These are phyloP conservation scores for Aristolochia contorta DNA, from an alignment of 164 flowering plant species.

Conservation along the genomic window DNA sequence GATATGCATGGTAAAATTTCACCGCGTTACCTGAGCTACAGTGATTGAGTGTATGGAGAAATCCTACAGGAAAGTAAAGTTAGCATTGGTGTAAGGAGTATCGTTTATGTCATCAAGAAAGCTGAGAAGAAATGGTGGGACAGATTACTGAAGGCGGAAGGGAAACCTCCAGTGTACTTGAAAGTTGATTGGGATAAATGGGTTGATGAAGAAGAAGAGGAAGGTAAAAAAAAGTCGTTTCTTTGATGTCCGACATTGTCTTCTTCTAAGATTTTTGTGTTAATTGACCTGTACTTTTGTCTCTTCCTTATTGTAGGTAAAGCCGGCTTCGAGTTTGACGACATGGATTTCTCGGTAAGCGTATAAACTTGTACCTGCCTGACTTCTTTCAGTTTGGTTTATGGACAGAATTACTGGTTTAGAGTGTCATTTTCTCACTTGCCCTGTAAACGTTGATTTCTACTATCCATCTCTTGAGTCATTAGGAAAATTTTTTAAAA, in stretches of 20 bases:
- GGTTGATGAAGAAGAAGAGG: constrained; percentile 74
- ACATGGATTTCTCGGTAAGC: constrained; percentile 57
- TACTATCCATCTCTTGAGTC: too few species aligned
- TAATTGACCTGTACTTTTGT: neutral
- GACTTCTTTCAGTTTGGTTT: neutral
- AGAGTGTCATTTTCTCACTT: too few species aligned
- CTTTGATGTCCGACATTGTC: neutral
- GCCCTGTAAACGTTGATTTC: too few species aligned
- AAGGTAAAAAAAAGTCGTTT: constrained; percentile 13
- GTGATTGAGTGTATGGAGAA: neutral
- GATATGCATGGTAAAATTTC: neutral
- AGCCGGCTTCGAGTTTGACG: constrained; percentile 36
- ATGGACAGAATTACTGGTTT: too few species aligned
- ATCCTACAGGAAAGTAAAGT: constrained; percentile 55
- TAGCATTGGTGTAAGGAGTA: constrained; percentile 40
- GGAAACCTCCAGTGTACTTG: constrained; percentile 50
- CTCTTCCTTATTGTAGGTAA: constrained; percentile 19
- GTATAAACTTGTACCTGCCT: neutral
- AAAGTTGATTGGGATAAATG: constrained; percentile 81
- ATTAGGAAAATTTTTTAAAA: too few species aligned
- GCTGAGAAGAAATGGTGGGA: constrained; percentile 73
- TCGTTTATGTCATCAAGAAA: constrained; percentile 49
- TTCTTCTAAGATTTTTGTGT: neutral
- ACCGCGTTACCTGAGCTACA: neutral
- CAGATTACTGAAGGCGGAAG: constrained; percentile 47